Base-by-base conservation (phyloP, 441 rosid genomes). In the Erysimum pusillum region DNA sequence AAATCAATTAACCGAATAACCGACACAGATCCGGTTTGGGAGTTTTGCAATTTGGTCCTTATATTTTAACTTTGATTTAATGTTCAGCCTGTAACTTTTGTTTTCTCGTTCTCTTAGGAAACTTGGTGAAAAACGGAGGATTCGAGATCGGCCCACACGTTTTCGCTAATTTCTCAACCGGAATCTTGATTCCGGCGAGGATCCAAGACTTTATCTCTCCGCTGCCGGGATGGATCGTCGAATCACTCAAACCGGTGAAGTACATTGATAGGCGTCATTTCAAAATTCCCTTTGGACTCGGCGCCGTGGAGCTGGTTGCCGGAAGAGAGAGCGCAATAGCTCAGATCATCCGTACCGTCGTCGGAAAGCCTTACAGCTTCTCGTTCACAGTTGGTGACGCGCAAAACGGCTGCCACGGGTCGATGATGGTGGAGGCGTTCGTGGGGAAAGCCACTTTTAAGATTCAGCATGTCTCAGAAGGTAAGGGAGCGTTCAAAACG, bases 271-370 rank as follows among this genome's bases (percentile, higher is more conserved):
- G 14, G 7, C 78, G 79, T 51, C 92, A 88, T 67, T 88, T 88
- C 79, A 69, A 57, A 2, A 81, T 88, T 22, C 90, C 90, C 0
- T 41, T 71, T 0, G 89, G 89, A 8, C 76, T 10, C 1, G 78
- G 71, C 0, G 90, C 88, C 2, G 38, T 88, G 2, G 90, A 88
- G 61, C 54, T 88, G n/a, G 87, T 88, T 0, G 89, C 89, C 0
- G 92, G 92, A 28, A 85, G 87, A 73, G 92, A 88, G 69, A 88
- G 89, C 12, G 88, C 90, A 6, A 83, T 88, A 0, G 88, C 90
- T 20, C 92, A 87, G 79, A 59, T 85, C 69, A 84, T 87, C 15
- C 77, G 85, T 53, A 87, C 90, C 3, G 64, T 38, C 2, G 54
- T 76, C 3, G 45, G 79, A 7, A 79, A 82, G 48, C 15, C 17